Evolutionary conservation across 1,284 basidiomycete species (phyloP).

Genomic region (Ceraceosorus guamensis): DNA sequence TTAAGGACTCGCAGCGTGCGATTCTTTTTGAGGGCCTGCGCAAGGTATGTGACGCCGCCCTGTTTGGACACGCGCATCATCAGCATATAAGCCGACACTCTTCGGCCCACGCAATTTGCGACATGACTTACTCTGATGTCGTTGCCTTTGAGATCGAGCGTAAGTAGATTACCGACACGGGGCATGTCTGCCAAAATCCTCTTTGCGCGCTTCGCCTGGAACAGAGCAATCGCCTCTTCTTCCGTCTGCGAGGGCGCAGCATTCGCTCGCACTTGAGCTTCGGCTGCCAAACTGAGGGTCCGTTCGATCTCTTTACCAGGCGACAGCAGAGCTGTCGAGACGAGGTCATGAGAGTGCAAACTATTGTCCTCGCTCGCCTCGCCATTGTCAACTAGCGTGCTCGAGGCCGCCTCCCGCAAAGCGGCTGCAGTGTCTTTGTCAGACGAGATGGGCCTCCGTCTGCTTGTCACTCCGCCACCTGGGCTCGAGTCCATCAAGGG

Average conservation of each 20-base stretch:
- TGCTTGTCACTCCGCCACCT: slow-evolving; percentile 31
- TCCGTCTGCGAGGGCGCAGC: slow-evolving; percentile 18
- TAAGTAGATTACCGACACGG: slow-evolving; percentile 72
- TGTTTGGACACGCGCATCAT: slow-evolving; percentile 10
- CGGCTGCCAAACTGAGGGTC: slow-evolving; percentile 16
- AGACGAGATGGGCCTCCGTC: slow-evolving; percentile 19
- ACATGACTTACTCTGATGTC: slow-evolving; percentile 62
- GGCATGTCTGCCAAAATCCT: slow-evolving; percentile 60
- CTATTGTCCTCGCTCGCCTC: background rate
- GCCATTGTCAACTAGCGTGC: background rate
- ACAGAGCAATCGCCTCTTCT: slow-evolving; percentile 26
- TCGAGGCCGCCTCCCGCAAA: background rate
- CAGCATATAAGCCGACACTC: slow-evolving; percentile 11
- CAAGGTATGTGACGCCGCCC: slow-evolving; percentile 74
- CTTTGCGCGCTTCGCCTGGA: slow-evolving; percentile 27
- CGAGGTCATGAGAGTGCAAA: too few species aligned
- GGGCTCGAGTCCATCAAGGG: slow-evolving; percentile 35
- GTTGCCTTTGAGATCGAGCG: slow-evolving; percentile 83
- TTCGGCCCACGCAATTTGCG: slow-evolving; percentile 1
- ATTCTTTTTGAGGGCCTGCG: slow-evolving; percentile 91
- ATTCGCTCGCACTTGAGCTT: slow-evolving; percentile 11
- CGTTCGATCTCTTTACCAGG: slow-evolving; percentile 15
- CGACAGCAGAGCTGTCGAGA: background rate
- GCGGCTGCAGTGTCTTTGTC: background rate
- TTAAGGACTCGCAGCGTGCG: slow-evolving; percentile 89